phyloP scores from a whole-genome alignment of 495 filamentous ascomycete genomes.

The Tuber calosporum region DNA sequence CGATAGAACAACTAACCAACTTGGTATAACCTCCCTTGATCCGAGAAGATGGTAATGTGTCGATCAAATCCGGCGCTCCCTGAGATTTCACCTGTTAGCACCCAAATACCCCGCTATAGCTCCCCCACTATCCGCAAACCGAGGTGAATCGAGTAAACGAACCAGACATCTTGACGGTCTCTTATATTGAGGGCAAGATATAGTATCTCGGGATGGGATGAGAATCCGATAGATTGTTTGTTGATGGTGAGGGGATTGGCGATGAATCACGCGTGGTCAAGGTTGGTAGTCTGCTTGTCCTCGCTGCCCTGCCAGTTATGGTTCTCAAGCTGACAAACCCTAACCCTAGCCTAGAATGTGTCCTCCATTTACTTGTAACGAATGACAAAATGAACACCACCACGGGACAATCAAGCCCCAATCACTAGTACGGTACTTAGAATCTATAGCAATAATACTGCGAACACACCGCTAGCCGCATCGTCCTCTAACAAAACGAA shows the following conservation, averaged over 20 bases:
- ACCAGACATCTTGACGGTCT: conserved; percentile 44
- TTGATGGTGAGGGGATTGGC: background rate
- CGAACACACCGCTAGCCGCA: too few relatives aligned
- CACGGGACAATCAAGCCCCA: too few relatives aligned
- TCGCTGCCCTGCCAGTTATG: background rate
- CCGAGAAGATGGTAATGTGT: conserved; percentile 99
- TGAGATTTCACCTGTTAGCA: conserved; percentile 44
- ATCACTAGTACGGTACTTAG: too few relatives aligned
- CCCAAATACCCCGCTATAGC: conserved; percentile 30
- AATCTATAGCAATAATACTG: too few relatives aligned
- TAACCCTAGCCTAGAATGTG: background rate
- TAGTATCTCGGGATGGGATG: background rate
- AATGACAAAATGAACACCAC: too few relatives aligned
- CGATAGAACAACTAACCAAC: conserved; percentile 66
- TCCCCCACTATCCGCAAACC: conserved; percentile 15
- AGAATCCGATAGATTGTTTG: background rate
- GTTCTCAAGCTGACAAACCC: background rate
- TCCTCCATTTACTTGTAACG: background rate
- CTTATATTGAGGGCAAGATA: conserved; percentile 13
- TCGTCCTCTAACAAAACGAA: too few relatives aligned
- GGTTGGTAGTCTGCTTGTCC: background rate
- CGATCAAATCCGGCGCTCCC: conserved; percentile 94
- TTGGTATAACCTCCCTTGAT: conserved; percentile 97
- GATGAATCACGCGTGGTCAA: background rate
- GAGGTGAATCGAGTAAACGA: conserved; percentile 23